Conservation (phyloP, 2,329 filamentous ascomycete species). For the Alternaria gaisen region DNA sequence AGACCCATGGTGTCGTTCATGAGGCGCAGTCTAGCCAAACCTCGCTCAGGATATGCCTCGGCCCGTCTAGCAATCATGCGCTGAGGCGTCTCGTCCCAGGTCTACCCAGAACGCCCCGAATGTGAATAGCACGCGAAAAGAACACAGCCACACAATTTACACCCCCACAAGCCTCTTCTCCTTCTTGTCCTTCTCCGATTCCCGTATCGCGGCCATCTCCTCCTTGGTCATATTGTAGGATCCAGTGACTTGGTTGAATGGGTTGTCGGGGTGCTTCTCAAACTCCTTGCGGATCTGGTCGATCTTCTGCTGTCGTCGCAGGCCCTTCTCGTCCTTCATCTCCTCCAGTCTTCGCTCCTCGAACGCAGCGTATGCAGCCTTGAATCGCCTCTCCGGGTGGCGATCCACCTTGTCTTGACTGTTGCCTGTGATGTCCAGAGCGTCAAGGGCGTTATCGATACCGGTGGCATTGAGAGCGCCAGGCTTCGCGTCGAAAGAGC, state of each 20-base stretch:
- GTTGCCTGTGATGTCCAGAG: constrained; percentile 73
- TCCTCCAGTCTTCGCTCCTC: constrained; percentile 83
- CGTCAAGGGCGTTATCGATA: constrained; percentile 94
- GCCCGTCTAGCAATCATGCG: constrained; percentile 4
- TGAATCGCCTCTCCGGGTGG: constrained; percentile 87
- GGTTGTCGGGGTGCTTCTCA: constrained; percentile 92
- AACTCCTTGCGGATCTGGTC: constrained; percentile 91
- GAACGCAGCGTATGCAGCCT: constrained; percentile 83
- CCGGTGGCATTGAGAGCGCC: constrained; percentile 79
- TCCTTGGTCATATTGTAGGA: constrained; percentile 80
- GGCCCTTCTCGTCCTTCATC: constrained; percentile 83
- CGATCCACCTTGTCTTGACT: constrained; percentile 77
- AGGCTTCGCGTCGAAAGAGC: constrained; percentile 53
- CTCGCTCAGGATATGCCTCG: constrained; percentile 5
- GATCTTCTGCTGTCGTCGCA: constrained; percentile 84
- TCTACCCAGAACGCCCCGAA: constrained; percentile 29
- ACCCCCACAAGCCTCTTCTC: constrained; percentile 69
- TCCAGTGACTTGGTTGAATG: constrained; percentile 85
- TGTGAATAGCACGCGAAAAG: constrained; percentile 13
- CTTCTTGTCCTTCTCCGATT: constrained; percentile 75
- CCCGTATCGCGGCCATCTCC: constrained; percentile 73
- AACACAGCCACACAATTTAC: constrained; percentile 16
- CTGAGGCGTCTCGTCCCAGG: constrained; percentile 7
- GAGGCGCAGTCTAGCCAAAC: background rate
- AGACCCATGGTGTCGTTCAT: constrained; percentile 1